Base-by-base conservation (phyloP, 305 asterid genomes). In the Striga hermonthica region DNA sequence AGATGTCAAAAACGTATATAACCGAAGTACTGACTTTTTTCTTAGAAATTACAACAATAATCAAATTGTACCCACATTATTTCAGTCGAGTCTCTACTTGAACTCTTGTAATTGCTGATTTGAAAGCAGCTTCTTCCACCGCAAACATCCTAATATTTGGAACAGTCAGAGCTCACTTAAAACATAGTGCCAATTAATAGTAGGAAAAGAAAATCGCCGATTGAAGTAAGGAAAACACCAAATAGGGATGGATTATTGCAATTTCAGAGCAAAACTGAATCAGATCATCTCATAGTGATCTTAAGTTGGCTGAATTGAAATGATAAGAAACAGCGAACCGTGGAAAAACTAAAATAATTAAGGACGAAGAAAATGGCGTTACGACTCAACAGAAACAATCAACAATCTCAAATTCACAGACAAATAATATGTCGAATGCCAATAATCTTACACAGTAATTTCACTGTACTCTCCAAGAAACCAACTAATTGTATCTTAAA, bases 51-150 rank as follows among this genome's bases (percentile, higher is more conserved):
- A 22, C 31, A 47, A 61, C 62, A 60, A 65, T 44, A 22, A 74
- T 45, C 64, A 72, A 69, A 75, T 50, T 43, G 66, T 77, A 78
- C 97, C 77, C 78, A 92, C 98, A 86, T 73, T 86, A 92, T 92
- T 80, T 87, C 89, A 65, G 94, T 78, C 14, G 87, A 75, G 70
- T 64, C 80, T 78, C 71, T 70, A 72, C 75, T 82, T 40, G 88
- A 79, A 56, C 69, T 69, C 74, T 75, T 72, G 91, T 67, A 76
- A 81, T 84, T 87, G 87, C 78, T 79, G 70, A 92, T 76, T 48
- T 75, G 77, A 73, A 92, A 92, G 90, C 98, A 86, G 85, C 90
- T 81, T 38, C 53, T 70, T 71, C 96, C 95, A 69, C 88, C 90
- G 47, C 94, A 89, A 60, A 5, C 76, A 76, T 87, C 95, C 98